Percentiles rank a stretch among this genome's conserved stretches.
Evolutionary conservation across 305 asterid species (phyloP).

Genomic region (Solanum hybrid): DNA sequence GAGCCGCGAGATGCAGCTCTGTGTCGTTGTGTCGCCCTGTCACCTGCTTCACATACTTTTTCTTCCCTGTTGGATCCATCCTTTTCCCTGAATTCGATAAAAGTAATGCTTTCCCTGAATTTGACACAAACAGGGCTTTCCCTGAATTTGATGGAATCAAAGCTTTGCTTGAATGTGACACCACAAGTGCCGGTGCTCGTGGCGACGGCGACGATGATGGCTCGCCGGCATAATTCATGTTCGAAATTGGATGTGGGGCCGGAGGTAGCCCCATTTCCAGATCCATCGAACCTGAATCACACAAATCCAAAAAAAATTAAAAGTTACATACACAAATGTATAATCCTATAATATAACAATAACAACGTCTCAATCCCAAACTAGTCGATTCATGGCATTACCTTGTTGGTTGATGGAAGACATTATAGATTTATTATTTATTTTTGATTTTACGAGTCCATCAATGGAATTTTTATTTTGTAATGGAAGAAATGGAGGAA

Average conservation of each 20-base stretch:
- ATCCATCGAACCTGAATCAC: slow-evolving; percentile 47
- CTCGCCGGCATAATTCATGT: slow-evolving; percentile 9
- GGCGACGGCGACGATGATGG: slow-evolving; percentile 55
- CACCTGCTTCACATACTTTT: slow-evolving; percentile 58
- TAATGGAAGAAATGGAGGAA: neutral
- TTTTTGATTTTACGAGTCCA: neutral
- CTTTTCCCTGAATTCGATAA: slow-evolving; percentile 30
- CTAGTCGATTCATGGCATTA: neutral
- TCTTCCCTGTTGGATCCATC: slow-evolving; percentile 30
- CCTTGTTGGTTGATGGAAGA: slow-evolving; percentile 6
- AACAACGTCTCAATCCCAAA: neutral
- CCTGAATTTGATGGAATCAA: slow-evolving; percentile 50
- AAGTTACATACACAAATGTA: neutral
- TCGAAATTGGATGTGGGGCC: neutral
- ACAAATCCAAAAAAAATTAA: neutral
- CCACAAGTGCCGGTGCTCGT: slow-evolving; percentile 51
- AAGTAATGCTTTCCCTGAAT: slow-evolving; percentile 56
- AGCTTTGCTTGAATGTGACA: slow-evolving; percentile 40
- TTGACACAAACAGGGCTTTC: slow-evolving; percentile 51
- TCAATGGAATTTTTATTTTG: neutral
- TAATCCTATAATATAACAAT: neutral
- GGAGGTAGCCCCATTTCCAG: slow-evolving; percentile 38
- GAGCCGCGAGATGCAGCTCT: slow-evolving; percentile 56
- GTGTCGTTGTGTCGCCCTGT: slow-evolving; percentile 58
- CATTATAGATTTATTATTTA: neutral